phyloP scores from a whole-genome alignment of 78 protist species.

The Reticulomyxa filosa region DNA sequence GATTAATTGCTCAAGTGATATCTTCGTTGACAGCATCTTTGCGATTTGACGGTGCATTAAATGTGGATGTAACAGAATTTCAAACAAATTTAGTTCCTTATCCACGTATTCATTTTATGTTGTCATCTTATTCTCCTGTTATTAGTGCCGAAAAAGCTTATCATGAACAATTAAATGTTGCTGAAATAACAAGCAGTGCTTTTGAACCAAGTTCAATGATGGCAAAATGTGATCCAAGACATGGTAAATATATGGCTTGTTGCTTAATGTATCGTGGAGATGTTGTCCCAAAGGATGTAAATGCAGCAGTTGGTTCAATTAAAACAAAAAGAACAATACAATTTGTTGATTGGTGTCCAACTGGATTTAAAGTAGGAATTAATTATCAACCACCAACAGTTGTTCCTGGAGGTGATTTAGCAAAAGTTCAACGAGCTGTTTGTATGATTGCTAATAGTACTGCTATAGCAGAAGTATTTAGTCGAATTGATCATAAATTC shows the following conservation, averaged over 20 bases:
- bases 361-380: conserved; percentile 79
- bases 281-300: conserved; percentile 96
- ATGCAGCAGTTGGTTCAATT: conserved; percentile 82
- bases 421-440: conserved; percentile 51
- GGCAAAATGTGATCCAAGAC: conserved; percentile 95
- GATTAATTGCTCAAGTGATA: conserved; percentile 83
- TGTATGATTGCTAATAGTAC: conserved; percentile 72
- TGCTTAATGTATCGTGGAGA: conserved; percentile 96
- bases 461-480: conserved; percentile 73
- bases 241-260: conserved; percentile 97
- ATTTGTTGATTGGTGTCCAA: conserved; percentile 94
- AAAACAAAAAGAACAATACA: conserved; percentile 88
- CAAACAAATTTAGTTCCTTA: conserved; percentile 88
- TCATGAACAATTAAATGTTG: conserved; percentile 86
- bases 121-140: conserved; percentile 85
- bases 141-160: conserved; percentile 87
- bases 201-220: conserved; percentile 87
- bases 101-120: conserved; percentile 80
- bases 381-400: conserved; percentile 58
- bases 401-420: conserved; percentile 53
- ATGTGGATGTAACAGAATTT: conserved; percentile 95
- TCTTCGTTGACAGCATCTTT: conserved; percentile 90
- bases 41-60: conserved; percentile 90
- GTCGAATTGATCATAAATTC: conserved; percentile 61
- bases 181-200: conserved; percentile 80